Conservation (phyloP, 2,329 filamentous ascomycete species). For the Claviceps fusiformis region DNA sequence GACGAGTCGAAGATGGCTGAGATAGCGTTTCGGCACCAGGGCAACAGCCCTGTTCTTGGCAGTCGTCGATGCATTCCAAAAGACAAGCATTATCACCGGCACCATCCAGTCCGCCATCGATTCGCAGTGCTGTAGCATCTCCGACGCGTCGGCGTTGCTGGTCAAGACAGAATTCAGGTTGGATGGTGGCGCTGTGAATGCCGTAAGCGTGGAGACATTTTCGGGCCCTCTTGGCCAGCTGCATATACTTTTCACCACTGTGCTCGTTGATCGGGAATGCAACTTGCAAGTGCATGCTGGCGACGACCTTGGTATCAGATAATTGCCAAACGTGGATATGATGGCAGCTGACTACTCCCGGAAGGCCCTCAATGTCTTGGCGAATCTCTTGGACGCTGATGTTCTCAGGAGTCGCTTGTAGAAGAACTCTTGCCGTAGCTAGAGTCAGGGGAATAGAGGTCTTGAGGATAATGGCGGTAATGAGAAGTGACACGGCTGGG, state of each 20-base stretch:
- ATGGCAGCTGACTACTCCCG: conserved; percentile 80
- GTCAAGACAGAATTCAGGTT: conserved; percentile 70
- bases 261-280: conserved; percentile 78
- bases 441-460: conserved; percentile 68
- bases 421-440: conserved; percentile 72
- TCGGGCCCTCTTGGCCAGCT: conserved; percentile 66
- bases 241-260: conserved; percentile 74
- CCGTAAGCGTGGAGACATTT: conserved; percentile 89
- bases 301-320: conserved; percentile 85
- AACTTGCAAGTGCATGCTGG: conserved; percentile 86
- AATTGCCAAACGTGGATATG: conserved; percentile 98
- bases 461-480: conserved; percentile 65
- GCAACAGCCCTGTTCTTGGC: conserved; percentile 16
- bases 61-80: conserved; percentile 31
- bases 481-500: conserved; percentile 82
- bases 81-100: conserved; percentile 28
- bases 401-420: conserved; percentile 85
- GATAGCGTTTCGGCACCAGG: no score
- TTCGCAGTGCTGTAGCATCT: conserved; percentile 20
- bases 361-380: conserved; percentile 74
- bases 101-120: conserved; percentile 21
- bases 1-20: no score
- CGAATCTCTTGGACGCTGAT: conserved; percentile 83
- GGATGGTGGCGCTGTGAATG: conserved; percentile 94
- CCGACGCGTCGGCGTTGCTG: conserved; percentile 27